Evolutionary conservation across 2,329 filamentous ascomycete genomes (phyloP), one percentile per base, ranked within the genome.

Genomic region (Colletotrichum tropicale): DNA sequence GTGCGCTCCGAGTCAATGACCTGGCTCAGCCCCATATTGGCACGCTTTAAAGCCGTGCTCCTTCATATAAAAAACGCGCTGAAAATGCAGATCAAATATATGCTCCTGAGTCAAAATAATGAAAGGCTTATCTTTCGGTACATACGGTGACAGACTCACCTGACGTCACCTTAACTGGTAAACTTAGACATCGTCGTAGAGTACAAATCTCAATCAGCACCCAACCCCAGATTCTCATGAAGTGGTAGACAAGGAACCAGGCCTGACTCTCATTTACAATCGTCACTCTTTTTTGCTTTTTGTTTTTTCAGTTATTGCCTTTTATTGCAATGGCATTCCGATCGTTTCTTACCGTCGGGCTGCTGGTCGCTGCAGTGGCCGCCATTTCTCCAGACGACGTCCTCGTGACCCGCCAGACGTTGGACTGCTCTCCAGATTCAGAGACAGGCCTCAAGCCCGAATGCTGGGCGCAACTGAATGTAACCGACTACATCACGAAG

Each of bases 401-500:
- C 43, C 43, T 52, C 43, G 43, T 52, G 4, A 52, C 43, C 43
- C 43, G 43, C n/a, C 43, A 52, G 10, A 52, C 43, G 6, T 21
- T 52, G 12, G 70, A 71, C 48, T 72, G 77, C 13, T 73, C 70
- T 16, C 66, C 70, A 9, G 60, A 55, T 0, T 73, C 70, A 18
- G 62, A 72, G 12, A 62, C 74, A 2, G 79, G 79, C 2, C 71
- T 80, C 4, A 79, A 80, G 69, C 52, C 79, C 3, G 79, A 79
- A 26, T 80, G 79, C 52, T 80, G 79, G 79, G 55, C 60, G 3
- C 56, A 75, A 21, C 76, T 81, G 10, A 75, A 78, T 6, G 77
- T 81, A 56, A 73, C 78, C 13, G 71, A 74, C 55, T 81, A 79
- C 66, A 80, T 81, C 67, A 78, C 73, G 3, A 76, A 79, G 13